These are phyloP conservation scores for Cytidiella melzeri DNA, from an alignment of 768 basidiomycete genomes.

Conservation along the genomic window DNA sequence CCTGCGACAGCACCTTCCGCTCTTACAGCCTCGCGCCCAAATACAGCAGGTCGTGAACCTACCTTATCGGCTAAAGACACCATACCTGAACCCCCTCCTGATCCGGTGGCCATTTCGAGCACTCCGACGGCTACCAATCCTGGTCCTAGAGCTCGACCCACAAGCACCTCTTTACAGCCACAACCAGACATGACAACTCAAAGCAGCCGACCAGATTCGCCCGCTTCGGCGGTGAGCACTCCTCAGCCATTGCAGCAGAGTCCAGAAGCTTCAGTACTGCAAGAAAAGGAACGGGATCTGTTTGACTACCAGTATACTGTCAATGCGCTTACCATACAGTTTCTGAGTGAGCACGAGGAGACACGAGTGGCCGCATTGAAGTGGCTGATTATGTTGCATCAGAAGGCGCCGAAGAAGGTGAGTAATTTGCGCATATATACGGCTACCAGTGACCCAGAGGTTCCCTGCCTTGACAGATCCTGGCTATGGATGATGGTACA, in stretches of 20 bases:
- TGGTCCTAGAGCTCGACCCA: neutral
- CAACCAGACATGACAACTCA: constrained; percentile 9
- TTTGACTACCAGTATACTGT: constrained; percentile 94
- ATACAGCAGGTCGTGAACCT: constrained; percentile 31
- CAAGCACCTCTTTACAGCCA: constrained; percentile 1
- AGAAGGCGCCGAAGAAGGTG: constrained; percentile 95
- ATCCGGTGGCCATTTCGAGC: no score
- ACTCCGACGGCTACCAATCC: constrained; percentile 2
- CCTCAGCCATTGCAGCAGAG: constrained; percentile 19
- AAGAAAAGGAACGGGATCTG: constrained; percentile 53
- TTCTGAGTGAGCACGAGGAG: constrained; percentile 94
- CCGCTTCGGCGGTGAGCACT: constrained; percentile 23
- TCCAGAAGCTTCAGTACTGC: constrained; percentile 21
- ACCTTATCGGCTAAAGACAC: constrained; percentile 36
- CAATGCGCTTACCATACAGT: constrained; percentile 86
- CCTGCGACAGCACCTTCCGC: constrained; percentile 37
- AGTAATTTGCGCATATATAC: constrained; percentile 5
- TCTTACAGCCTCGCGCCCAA: constrained; percentile 42
- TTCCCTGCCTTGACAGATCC: constrained; percentile 49
- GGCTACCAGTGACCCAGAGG: no score
- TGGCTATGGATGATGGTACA: constrained; percentile 94
- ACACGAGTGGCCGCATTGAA: constrained; percentile 93
- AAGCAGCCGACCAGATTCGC: constrained; percentile 29
- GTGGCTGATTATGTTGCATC: constrained; percentile 98
- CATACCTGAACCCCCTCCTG: constrained; percentile 39